A percentile compares a stretch with the other conserved stretches of the same genome.
Evolutionary conservation across 257 asterid species (phyloP).

Genomic region (Fraxinus excelsior): DNA sequence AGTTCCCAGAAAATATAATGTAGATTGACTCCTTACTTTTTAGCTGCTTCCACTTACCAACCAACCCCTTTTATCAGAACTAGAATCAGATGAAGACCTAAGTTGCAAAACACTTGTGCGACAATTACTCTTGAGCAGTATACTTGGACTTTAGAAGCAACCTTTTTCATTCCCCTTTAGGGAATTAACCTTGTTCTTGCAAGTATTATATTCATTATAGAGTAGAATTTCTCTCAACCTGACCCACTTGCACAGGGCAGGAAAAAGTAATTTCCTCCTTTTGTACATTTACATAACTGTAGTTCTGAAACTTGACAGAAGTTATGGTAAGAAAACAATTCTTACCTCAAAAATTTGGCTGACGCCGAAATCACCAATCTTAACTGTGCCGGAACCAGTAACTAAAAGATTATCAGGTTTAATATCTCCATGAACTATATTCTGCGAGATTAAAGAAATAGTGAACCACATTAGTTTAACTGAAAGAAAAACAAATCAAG

Average conservation of each 20-base stretch:
- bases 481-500: slow-evolving; percentile 15
- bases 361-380: slow-evolving; percentile 96
- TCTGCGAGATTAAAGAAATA: slow-evolving; percentile 47
- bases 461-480: slow-evolving; percentile 20
- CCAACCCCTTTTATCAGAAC: not conserved
- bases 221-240: slow-evolving; percentile 12
- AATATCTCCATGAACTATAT: slow-evolving; percentile 93
- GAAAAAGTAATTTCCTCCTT: not conserved
- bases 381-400: slow-evolving; percentile 77
- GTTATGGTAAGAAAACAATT: slow-evolving; percentile 12
- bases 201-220: slow-evolving; percentile 18
- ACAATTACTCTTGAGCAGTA: not conserved
- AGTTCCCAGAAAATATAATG: not conserved
- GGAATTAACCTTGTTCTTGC: not conserved
- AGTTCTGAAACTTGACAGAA: slow-evolving; percentile 18
- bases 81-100: not conserved
- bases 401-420: slow-evolving; percentile 93
- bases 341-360: slow-evolving; percentile 97
- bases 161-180: not conserved
- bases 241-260: not conserved
- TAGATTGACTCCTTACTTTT: not conserved
- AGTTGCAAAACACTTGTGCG: not conserved
- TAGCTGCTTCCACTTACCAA: not conserved
- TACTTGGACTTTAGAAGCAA: slow-evolving; percentile 9
- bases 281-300: not conserved